A percentile compares a stretch with the other conserved stretches of the same genome.
Conservation (phyloP, 768 basidiomycete genomes). For the Auricularia sp. region DNA sequence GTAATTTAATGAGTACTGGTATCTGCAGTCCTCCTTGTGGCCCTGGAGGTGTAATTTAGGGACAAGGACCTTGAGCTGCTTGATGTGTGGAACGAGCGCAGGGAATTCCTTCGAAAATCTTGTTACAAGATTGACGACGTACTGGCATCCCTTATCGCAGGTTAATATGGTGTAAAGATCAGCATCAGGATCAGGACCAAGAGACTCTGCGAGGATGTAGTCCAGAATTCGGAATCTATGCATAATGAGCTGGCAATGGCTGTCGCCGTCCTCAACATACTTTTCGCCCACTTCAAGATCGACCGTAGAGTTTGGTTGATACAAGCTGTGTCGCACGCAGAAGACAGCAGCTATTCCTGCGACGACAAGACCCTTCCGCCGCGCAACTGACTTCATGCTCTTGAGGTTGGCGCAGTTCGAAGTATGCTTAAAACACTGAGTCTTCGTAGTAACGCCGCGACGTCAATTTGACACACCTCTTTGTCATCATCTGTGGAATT, state of each 20-base stretch:
- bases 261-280: neutral
- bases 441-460: neutral
- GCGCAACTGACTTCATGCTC: slow-evolving; percentile 16
- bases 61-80: slow-evolving; percentile 9
- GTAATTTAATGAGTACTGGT: slow-evolving; percentile 1
- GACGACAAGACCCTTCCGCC: slow-evolving; percentile 15
- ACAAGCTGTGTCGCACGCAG: slow-evolving; percentile 9
- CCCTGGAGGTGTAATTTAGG: slow-evolving; percentile 14
- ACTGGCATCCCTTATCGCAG: slow-evolving; percentile 13
- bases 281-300: neutral
- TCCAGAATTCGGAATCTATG: neutral
- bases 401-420: slow-evolving; percentile 16
- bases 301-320: neutral
- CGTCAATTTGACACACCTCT: neutral
- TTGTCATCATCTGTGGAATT: neutral
- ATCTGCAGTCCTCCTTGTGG: slow-evolving; percentile 14
- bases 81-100: slow-evolving; percentile 1
- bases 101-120: slow-evolving; percentile 10
- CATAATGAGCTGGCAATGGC: neutral
- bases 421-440: slow-evolving; percentile 1
- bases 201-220: slow-evolving; percentile 3
- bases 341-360: slow-evolving; percentile 14
- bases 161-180: slow-evolving; percentile 2
- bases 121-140: slow-evolving; percentile 6
- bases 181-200: neutral